Evolutionary conservation across 1,139 yeast species (phyloP).

Genomic region (Candida glucosophila): DNA sequence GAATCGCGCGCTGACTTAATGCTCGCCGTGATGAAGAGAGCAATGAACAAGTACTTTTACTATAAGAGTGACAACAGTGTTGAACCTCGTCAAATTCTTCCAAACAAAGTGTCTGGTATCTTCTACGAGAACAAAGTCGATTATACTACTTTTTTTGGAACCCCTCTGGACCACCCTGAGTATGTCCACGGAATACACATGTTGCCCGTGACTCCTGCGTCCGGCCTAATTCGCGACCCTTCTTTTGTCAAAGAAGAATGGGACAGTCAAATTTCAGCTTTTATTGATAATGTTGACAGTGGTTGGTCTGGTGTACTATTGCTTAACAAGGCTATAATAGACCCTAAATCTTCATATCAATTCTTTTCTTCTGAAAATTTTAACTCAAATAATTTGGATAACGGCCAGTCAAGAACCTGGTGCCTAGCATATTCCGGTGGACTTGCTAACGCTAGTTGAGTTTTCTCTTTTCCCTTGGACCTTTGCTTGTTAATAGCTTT

Average conservation of each 20-base stretch:
- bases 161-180: conserved; percentile 47
- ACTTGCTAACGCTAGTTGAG: conserved; percentile 7
- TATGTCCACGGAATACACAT: conserved; percentile 95
- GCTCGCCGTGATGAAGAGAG: conserved; percentile 54
- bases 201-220: conserved; percentile 77
- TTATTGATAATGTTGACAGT: conserved; percentile 48
- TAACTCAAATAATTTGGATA: conserved; percentile 51
- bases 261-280: conserved; percentile 42
- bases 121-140: conserved; percentile 81
- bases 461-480: no score
- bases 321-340: conserved; percentile 69
- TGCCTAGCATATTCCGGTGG: conserved; percentile 72
- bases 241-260: conserved; percentile 75
- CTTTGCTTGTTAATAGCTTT: no score
- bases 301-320: conserved; percentile 89
- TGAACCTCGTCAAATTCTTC: conserved; percentile 48
- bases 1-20: conserved; percentile 70
- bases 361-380: conserved; percentile 56
- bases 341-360: conserved; percentile 56
- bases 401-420: conserved; percentile 91
- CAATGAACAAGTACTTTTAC: conserved; percentile 57
- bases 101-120: conserved; percentile 70
- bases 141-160: conserved; percentile 58
- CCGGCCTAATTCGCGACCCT: conserved; percentile 65
- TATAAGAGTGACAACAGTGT: conserved; percentile 48